phyloP scores from a whole-genome alignment of 331 rosid genomes.

The Saraca asoca region DNA sequence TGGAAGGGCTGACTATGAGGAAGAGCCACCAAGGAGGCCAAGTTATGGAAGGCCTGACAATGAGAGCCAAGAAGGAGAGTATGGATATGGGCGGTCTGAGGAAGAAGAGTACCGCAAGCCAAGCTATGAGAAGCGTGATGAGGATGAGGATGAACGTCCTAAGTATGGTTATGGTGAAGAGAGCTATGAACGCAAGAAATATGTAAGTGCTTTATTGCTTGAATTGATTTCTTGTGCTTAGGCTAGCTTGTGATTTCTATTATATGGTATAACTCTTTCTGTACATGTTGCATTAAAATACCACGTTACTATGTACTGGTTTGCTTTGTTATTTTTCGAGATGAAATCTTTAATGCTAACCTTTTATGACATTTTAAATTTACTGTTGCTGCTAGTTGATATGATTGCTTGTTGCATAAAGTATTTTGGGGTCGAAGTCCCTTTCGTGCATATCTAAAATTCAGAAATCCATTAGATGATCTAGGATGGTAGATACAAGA shows the following conservation, averaged over 20 bases:
- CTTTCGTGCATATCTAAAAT: no score
- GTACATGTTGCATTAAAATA: not conserved
- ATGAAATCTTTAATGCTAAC: not conserved
- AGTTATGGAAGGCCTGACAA: conserved; percentile 30
- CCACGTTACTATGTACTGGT: not conserved
- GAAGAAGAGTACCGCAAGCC: conserved; percentile 45
- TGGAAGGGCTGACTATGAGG: not conserved
- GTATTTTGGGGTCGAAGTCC: no score
- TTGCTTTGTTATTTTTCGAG: not conserved
- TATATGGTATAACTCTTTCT: not conserved
- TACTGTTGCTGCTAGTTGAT: not conserved
- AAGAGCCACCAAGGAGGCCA: not conserved
- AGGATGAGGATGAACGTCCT: conserved; percentile 42
- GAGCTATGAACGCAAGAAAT: conserved; percentile 74
- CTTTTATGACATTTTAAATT: not conserved
- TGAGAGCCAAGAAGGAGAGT: conserved; percentile 41
- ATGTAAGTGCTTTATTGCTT: conserved; percentile 57
- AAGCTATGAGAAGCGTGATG: conserved; percentile 40
- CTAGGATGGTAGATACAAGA: no score
- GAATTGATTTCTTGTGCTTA: not conserved
- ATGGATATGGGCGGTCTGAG: conserved; percentile 39
- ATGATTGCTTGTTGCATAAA: not conserved
- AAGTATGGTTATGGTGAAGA: conserved; percentile 42
- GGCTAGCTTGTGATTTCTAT: not conserved
- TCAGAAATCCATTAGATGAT: no score